Percentiles rank a stretch among this genome's conserved stretches.
These are phyloP conservation scores for Areca catechu DNA, from an alignment of 176 grass and related monocot genomes.

Conservation along the genomic window DNA sequence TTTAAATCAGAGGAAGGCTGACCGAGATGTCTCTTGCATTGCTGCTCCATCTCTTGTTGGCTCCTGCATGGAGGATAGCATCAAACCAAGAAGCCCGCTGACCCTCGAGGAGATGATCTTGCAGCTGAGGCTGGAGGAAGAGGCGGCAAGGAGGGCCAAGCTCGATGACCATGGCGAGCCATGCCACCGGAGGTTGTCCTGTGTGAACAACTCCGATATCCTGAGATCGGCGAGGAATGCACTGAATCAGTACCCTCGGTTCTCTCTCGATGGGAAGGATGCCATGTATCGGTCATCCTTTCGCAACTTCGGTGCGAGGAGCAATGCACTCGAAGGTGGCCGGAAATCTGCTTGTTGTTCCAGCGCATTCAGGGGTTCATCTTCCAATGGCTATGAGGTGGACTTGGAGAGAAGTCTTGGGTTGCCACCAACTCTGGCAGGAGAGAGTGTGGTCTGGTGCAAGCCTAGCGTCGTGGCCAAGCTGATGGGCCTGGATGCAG, in stretches of 20 bases:
- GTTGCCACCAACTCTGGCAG: slow-evolving; percentile 56
- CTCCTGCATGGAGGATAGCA: slow-evolving; percentile 46
- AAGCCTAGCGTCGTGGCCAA: slow-evolving; percentile 77
- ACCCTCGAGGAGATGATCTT: slow-evolving; percentile 96
- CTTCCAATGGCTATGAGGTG: slow-evolving; percentile 32
- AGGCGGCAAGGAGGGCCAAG: slow-evolving; percentile 37
- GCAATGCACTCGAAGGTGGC: neutral
- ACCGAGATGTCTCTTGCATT: slow-evolving; percentile 21
- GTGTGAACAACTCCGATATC: slow-evolving; percentile 72
- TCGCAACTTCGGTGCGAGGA: slow-evolving; percentile 26
- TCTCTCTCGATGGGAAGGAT: slow-evolving; percentile 86
- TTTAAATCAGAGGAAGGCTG: slow-evolving; percentile 30
- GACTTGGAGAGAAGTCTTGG: slow-evolving; percentile 55
- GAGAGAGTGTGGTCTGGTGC: slow-evolving; percentile 90
- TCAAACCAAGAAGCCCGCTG: slow-evolving; percentile 12
- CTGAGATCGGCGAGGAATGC: slow-evolving; percentile 61
- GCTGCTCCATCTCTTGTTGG: slow-evolving; percentile 28
- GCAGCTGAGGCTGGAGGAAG: slow-evolving; percentile 81
- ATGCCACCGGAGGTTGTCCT: slow-evolving; percentile 60
- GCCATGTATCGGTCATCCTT: slow-evolving; percentile 85
- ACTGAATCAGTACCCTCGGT: slow-evolving; percentile 80
- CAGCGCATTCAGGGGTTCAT: slow-evolving; percentile 22
- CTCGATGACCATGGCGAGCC: slow-evolving; percentile 14
- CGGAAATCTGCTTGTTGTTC: slow-evolving; percentile 29
- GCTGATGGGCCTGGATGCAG: slow-evolving; percentile 73